Evolutionary conservation across 139 green algal species (phyloP).

Genomic region (Yamagishiella unicocca): DNA sequence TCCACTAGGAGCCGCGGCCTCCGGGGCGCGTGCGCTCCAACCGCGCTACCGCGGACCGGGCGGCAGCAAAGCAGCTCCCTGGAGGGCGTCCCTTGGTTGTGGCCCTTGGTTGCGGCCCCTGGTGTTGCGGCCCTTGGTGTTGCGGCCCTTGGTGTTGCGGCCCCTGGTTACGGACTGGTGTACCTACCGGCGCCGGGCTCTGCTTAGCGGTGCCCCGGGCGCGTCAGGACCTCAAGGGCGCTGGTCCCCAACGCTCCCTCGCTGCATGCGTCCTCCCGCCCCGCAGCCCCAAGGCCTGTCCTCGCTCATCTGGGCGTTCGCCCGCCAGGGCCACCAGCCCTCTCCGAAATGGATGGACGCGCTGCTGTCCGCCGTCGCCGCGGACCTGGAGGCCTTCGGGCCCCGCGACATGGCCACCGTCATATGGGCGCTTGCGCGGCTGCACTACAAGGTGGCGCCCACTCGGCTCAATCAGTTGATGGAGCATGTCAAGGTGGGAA

Average conservation of each 20-base stretch:
- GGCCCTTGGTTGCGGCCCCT: no score
- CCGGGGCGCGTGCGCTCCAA: no score
- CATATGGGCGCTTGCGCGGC: constrained; percentile 33
- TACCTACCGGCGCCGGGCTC: no score
- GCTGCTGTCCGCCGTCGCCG: neutral
- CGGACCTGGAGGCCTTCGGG: neutral
- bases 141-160: no score
- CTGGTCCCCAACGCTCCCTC: neutral
- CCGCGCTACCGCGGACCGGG: no score
- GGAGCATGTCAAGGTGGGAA: constrained; percentile 5
- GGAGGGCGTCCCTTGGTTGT: no score
- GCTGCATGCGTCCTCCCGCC: neutral
- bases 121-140: no score
- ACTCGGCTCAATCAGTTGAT: constrained; percentile 26
- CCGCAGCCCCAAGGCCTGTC: constrained; percentile 45
- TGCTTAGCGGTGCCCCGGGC: no score
- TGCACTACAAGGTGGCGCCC: constrained; percentile 51
- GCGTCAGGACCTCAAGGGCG: no score
- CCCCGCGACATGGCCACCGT: constrained; percentile 38
- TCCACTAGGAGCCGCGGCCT: no score
- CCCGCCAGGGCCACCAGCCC: constrained; percentile 35
- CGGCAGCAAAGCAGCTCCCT: no score
- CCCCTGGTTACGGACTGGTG: no score
- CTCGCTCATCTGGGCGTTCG: constrained; percentile 52
- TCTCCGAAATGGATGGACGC: constrained; percentile 46